Conservation (phyloP, 208 protist species). For the Crithidia thermophila region DNA sequence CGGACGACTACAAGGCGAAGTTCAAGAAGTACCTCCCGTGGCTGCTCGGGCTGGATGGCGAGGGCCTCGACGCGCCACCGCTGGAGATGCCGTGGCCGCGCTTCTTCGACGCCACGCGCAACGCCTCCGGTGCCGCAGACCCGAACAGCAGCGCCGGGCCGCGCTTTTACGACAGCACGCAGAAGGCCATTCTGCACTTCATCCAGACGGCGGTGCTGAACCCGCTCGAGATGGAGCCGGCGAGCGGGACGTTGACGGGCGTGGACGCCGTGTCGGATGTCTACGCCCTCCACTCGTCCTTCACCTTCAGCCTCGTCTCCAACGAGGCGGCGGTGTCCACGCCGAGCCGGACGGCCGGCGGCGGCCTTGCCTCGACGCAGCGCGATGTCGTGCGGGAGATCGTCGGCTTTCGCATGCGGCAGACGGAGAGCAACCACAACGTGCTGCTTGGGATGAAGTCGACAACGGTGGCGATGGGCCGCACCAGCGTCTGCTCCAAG, state of each 20-base stretch:
- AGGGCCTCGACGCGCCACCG: constrained; percentile 47
- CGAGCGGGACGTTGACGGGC: constrained; percentile 31
- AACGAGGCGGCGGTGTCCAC: constrained; percentile 67
- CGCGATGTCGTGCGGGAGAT: constrained; percentile 79
- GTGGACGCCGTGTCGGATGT: constrained; percentile 80
- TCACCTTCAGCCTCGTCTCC: constrained; percentile 71
- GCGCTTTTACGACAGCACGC: constrained; percentile 37
- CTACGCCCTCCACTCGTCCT: constrained; percentile 60
- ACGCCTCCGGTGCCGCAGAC: constrained; percentile 21
- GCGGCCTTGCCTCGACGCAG: constrained; percentile 34
- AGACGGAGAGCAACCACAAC: constrained; percentile 89
- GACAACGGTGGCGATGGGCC: constrained; percentile 67
- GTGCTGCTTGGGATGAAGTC: constrained; percentile 63
- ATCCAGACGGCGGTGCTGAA: constrained; percentile 58
- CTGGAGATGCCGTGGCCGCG: constrained; percentile 79
- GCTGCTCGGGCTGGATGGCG: constrained; percentile 68
- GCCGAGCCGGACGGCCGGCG: constrained; percentile 33
- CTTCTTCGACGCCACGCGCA: constrained; percentile 37
- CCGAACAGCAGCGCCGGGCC: constrained; percentile 3
- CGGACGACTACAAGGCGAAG: constrained; percentile 49
- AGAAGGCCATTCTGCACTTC: constrained; percentile 72
- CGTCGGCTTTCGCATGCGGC: constrained; percentile 72
- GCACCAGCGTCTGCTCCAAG: constrained; percentile 80
- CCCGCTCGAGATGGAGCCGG: constrained; percentile 49
- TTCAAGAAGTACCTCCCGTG: constrained; percentile 72